These are phyloP conservation scores for Mycothermus thermophilus DNA, from an alignment of 495 filamentous ascomycete species.

Conservation along the genomic window DNA sequence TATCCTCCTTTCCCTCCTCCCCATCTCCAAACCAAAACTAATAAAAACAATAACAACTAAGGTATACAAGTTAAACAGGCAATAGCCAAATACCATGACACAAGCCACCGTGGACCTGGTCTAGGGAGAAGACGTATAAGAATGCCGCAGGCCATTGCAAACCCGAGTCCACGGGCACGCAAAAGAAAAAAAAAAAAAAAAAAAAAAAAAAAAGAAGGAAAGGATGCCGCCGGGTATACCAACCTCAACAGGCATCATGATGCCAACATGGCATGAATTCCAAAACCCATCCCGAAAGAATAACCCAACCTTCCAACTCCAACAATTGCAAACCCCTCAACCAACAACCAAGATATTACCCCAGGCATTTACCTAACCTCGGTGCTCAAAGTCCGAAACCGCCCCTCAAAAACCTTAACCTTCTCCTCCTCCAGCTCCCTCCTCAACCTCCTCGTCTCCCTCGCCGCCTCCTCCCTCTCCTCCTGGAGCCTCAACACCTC, in stretches of 20 bases:
- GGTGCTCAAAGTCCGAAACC: slow-evolving; percentile 18
- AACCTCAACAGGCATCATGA: no score
- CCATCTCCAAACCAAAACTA: no score
- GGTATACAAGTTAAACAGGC: no score
- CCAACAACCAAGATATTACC: no score
- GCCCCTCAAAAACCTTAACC: slow-evolving; percentile 31
- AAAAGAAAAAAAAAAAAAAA: not conserved
- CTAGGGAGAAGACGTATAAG: not conserved
- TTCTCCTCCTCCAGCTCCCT: slow-evolving; percentile 34
- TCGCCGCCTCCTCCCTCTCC: slow-evolving; percentile 78
- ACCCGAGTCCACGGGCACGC: no score
- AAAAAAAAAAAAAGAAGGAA: not conserved
- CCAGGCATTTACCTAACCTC: not conserved
- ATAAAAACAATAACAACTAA: no score
- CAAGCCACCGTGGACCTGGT: not conserved
- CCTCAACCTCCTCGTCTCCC: slow-evolving; percentile 66
- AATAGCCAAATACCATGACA: no score
- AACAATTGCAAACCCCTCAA: not conserved
- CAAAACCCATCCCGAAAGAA: no score
- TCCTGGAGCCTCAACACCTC: slow-evolving; percentile 86
- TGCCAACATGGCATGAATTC: no score
- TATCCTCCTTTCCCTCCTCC: no score
- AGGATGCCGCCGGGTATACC: no score
- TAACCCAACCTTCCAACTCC: no score
- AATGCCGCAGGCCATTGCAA: not conserved